Evolutionary conservation across 2,329 filamentous ascomycete species (phyloP).

Genomic region (Endocalyx cinctus): DNA sequence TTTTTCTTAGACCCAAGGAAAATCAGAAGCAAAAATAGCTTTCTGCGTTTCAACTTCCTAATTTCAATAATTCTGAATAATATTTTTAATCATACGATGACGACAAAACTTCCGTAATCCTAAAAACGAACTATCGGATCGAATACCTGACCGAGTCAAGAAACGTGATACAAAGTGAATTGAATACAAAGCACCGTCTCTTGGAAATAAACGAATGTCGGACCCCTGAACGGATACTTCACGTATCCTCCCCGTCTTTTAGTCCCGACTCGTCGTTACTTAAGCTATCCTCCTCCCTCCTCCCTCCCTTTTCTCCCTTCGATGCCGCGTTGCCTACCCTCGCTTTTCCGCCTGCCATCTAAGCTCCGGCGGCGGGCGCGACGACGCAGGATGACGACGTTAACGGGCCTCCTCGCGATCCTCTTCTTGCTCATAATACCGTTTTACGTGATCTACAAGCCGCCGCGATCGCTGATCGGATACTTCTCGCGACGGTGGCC

Average conservation of each 20-base stretch:
- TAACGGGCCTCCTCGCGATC: constrained; percentile 37
- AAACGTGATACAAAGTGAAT: no score
- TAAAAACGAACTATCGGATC: no score
- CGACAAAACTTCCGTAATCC: no score
- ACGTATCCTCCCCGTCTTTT: neutral
- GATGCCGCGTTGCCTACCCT: constrained; percentile 31
- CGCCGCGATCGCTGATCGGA: constrained; percentile 64
- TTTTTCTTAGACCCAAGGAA: no score
- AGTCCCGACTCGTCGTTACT: neutral
- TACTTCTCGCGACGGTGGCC: constrained; percentile 70
- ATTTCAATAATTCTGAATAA: no score
- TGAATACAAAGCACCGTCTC: no score
- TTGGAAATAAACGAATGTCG: no score
- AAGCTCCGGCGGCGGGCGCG: constrained; percentile 54
- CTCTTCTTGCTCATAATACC: constrained; percentile 31
- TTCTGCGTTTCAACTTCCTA: no score
- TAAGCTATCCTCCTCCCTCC: neutral
- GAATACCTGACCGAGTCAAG: no score
- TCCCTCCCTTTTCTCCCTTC: constrained; percentile 3
- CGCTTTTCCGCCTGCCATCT: constrained; percentile 50
- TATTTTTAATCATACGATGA: no score
- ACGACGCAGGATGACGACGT: constrained; percentile 54
- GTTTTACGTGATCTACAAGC: constrained; percentile 75
- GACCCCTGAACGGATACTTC: neutral
- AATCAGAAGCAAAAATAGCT: no score